A percentile compares a stretch with the other conserved stretches of the same genome.
Conservation (phyloP, 805 yeast species). For the Kluyveromyces nonfermentans region DNA sequence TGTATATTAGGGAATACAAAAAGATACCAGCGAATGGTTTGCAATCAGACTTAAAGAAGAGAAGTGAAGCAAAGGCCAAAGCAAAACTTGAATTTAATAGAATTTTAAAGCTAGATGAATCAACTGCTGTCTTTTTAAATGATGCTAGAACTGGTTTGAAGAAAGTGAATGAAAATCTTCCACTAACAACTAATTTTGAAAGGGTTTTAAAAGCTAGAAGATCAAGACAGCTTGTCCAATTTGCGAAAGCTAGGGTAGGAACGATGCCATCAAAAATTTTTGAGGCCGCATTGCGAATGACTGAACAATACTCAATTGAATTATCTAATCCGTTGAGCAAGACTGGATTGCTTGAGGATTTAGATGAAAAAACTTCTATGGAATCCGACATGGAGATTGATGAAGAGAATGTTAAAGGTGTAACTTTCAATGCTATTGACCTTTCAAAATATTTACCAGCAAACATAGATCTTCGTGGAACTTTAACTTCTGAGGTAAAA, state of each 20-base stretch:
- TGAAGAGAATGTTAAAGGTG: constrained; percentile 29
- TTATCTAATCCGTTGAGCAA: constrained; percentile 31
- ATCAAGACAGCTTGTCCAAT: constrained; percentile 49
- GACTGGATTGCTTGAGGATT: constrained; percentile 45
- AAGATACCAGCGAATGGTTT: constrained; percentile 32
- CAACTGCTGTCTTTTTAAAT: constrained; percentile 14
- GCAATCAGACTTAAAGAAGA: constrained; percentile 46
- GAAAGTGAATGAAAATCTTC: constrained; percentile 39
- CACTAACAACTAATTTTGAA: constrained; percentile 52
- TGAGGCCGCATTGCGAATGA: constrained; percentile 40
- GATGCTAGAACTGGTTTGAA: constrained; percentile 31
- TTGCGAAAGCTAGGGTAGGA: constrained; percentile 65
- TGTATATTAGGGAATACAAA: constrained; percentile 34
- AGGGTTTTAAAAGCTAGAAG: constrained; percentile 63
- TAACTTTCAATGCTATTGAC: constrained; percentile 36
- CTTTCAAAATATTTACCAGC: constrained; percentile 33
- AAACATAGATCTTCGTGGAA: constrained; percentile 36
- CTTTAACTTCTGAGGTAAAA: constrained; percentile 36
- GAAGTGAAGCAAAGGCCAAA: constrained; percentile 49
- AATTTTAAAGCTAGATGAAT: constrained; percentile 25
- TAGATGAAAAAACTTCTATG: constrained; percentile 29
- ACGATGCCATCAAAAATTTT: constrained; percentile 56
- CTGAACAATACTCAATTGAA: constrained; percentile 51
- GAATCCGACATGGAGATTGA: constrained; percentile 18
- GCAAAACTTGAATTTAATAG: constrained; percentile 33